Base-by-base conservation (phyloP, 2,329 filamentous ascomycete genomes). In the Clonostachys solani region DNA sequence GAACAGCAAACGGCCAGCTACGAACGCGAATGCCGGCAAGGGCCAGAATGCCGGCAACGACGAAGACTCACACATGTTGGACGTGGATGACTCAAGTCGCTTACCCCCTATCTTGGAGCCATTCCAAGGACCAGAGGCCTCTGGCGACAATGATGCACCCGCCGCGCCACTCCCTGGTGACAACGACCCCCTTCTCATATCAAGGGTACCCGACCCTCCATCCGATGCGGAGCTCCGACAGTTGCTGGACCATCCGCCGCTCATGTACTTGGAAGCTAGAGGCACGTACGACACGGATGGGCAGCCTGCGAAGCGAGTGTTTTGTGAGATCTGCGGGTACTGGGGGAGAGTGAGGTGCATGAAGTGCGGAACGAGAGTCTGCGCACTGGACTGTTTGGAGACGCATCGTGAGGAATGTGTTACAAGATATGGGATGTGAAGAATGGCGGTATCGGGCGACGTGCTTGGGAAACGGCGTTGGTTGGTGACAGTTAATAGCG, bases 241-340 rank as follows among this genome's bases (percentile, higher is more conserved):
- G 42, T 69, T 92, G 44, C 68, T 91, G 45, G 69, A 75, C 18
- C 78, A 77, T 8, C 81, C 86, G 45, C 81, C 86, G 42, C 66
- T 91, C 46, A 82, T 73, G 36, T 92, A 89, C 64, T 72, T 78
- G 43, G 85, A 88, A 54, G 83, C 84, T 37, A 66, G 73, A 46
- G 79, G 73, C 3, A 59, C 55, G 29, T 76, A 69, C 69, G 69
- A 65, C 42, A 55, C 54, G 13, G 17, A 35, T 10, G 38, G 37
- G 12, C 18, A 16, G 38, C 44, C 38, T 52, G 84, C 86, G 3
- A 70, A 71, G 42, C 73, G 87, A 49, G 69, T 72, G 35, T 92
- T 92, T 63, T 92, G 88, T 65, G 85, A 86, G 60, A 81, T 90
- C 33, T 92, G 88, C 60, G 88, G 88, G 13, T 92, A 91, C 65